Evolutionary conservation across 305 asterid genomes (phyloP).

Genomic region (Solanum hybrid): DNA sequence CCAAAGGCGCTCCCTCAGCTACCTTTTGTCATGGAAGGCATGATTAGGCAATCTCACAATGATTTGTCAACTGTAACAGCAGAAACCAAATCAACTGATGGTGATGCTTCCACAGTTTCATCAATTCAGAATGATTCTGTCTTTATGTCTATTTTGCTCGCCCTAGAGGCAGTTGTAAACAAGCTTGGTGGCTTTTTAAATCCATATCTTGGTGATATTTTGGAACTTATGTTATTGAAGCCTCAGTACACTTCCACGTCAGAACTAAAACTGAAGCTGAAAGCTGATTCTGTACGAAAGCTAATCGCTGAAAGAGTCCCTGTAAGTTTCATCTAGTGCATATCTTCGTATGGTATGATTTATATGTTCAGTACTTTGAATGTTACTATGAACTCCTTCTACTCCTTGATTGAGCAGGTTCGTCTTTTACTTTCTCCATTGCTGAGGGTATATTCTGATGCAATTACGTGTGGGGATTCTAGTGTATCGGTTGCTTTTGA

Average conservation of each 20-base stretch:
- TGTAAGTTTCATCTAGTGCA: conserved; percentile 35
- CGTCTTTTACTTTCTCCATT: conserved; percentile 82
- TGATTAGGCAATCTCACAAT: conserved; percentile 41
- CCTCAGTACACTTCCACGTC: conserved; percentile 44
- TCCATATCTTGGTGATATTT: conserved; percentile 63
- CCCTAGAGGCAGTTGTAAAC: conserved; percentile 65
- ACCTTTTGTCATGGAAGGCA: conserved; percentile 53
- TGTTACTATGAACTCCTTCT: neutral
- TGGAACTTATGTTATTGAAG: conserved; percentile 57
- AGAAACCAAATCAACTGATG: conserved; percentile 17
- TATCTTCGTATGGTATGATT: neutral
- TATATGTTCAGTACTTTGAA: neutral
- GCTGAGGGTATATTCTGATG: conserved; percentile 50
- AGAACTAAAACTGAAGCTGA: conserved; percentile 48
- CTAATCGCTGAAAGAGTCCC: conserved; percentile 66
- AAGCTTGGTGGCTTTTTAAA: conserved; percentile 79
- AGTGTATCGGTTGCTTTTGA: conserved; percentile 59
- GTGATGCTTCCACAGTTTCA: conserved; percentile 16
- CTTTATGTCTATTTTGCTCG: conserved; percentile 49
- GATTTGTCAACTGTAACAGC: conserved; percentile 17
- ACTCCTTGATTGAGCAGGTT: conserved; percentile 35
- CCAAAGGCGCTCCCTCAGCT: conserved; percentile 70
- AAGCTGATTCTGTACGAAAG: conserved; percentile 66
- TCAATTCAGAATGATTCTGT: conserved; percentile 34
- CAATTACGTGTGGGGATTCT: conserved; percentile 52